Conservation (phyloP, 148 eudicot species). For the Vaccinium macrocarpon region DNA sequence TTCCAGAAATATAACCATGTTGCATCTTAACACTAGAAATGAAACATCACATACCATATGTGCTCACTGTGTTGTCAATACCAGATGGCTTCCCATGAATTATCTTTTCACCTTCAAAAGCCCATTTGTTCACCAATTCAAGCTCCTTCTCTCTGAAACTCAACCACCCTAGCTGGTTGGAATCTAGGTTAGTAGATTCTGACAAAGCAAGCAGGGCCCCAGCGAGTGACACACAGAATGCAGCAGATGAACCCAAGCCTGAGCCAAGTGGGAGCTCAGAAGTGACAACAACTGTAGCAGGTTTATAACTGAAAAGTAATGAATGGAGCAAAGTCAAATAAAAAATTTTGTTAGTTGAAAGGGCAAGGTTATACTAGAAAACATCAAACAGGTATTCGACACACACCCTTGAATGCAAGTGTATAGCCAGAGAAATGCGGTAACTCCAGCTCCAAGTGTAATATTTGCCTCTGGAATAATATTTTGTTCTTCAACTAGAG, state of each 20-base stretch:
- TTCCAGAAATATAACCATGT: neutral
- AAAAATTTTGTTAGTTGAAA: constrained; percentile 9
- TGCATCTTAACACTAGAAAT: neutral
- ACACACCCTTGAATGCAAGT: constrained; percentile 74
- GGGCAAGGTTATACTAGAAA: neutral
- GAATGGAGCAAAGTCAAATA: constrained; percentile 17
- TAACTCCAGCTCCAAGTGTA: constrained; percentile 68
- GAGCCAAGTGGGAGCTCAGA: constrained; percentile 90
- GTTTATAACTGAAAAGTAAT: constrained; percentile 52
- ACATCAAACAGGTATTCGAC: neutral
- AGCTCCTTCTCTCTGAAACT: constrained; percentile 57
- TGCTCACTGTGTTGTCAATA: constrained; percentile 94
- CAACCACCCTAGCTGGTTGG: constrained; percentile 61
- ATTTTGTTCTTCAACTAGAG: constrained; percentile 60
- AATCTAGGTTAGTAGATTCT: constrained; percentile 45
- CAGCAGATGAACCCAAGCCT: constrained; percentile 96
- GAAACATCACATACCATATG: constrained; percentile 60
- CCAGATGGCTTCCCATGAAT: constrained; percentile 98
- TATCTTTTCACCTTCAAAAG: constrained; percentile 92
- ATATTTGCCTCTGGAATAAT: constrained; percentile 68
- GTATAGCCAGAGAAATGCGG: constrained; percentile 88
- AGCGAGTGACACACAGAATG: constrained; percentile 80
- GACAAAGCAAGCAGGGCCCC: constrained; percentile 77
- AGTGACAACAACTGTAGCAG: constrained; percentile 66
- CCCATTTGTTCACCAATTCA: constrained; percentile 85